These are phyloP conservation scores for Pholiota conissans DNA, from an alignment of 768 basidiomycete genomes.

Conservation along the genomic window DNA sequence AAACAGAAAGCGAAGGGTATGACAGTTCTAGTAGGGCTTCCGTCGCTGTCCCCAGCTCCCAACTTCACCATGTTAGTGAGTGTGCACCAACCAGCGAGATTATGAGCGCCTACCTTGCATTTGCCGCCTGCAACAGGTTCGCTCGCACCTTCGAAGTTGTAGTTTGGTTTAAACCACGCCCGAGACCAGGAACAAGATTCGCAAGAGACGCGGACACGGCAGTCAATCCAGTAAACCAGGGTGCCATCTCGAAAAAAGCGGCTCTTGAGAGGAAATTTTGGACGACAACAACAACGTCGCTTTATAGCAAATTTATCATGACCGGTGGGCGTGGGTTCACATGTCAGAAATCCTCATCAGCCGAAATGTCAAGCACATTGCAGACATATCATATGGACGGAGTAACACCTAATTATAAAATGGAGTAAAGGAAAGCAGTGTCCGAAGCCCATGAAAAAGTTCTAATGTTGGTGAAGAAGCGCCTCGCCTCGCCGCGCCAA, in stretches of 20 bases:
- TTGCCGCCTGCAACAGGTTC: conserved; percentile 26
- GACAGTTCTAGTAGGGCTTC: conserved; percentile 55
- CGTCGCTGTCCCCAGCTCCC: conserved; percentile 62
- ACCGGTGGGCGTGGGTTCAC: not conserved
- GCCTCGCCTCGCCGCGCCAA: not conserved
- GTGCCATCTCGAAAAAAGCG: not conserved
- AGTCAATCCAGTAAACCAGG: conserved; percentile 2
- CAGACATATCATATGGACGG: not conserved
- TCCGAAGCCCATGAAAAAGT: not conserved
- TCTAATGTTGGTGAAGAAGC: not conserved
- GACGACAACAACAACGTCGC: not conserved
- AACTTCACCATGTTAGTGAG: conserved; percentile 32
- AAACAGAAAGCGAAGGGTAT: conserved; percentile 51
- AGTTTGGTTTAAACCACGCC: conserved; percentile 14
- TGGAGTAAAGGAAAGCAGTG: not conserved
- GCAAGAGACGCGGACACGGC: not conserved
- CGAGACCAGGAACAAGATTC: not conserved
- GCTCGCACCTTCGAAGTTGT: conserved; percentile 15
- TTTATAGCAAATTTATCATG: not conserved
- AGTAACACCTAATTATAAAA: not conserved
- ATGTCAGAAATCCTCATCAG: not conserved
- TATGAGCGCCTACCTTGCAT: conserved; percentile 23
- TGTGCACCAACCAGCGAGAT: not conserved
- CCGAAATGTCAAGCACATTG: not conserved
- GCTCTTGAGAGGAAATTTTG: not conserved